These are phyloP conservation scores for Neurospora sp. DNA, from an alignment of 2,329 filamentous ascomycete species.

Conservation along the genomic window DNA sequence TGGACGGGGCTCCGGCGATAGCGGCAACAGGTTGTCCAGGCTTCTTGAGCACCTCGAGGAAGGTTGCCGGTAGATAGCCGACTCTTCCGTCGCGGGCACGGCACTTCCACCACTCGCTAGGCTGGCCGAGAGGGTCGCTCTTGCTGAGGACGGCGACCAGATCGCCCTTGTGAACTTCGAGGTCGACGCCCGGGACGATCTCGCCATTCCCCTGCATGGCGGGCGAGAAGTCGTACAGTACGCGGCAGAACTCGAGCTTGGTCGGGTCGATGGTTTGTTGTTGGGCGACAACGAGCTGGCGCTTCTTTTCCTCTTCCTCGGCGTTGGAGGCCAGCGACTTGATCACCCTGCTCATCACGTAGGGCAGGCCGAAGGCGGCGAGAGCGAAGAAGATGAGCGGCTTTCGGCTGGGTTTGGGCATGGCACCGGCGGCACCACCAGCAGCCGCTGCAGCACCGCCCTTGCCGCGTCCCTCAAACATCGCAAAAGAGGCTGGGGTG, in stretches of 20 bases:
- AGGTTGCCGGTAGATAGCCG: slow-evolving; percentile 85
- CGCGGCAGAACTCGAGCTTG: slow-evolving; percentile 93
- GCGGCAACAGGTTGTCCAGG: slow-evolving; percentile 41
- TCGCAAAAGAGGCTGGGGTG: slow-evolving; percentile 83
- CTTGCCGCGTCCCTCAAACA: slow-evolving; percentile 63
- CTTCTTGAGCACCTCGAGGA: slow-evolving; percentile 64
- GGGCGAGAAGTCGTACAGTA: slow-evolving; percentile 88
- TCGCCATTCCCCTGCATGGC: slow-evolving; percentile 45
- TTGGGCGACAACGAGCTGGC: slow-evolving; percentile 35
- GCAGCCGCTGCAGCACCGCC: slow-evolving; percentile 51
- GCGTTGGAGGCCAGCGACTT: slow-evolving; percentile 71
- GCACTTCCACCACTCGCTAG: slow-evolving; percentile 96
- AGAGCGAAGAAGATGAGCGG: slow-evolving; percentile 93
- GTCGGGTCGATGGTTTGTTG: slow-evolving; percentile 63
- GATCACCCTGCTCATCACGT: slow-evolving; percentile 95
- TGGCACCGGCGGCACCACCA: slow-evolving; percentile 49
- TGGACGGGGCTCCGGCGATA: slow-evolving; percentile 39
- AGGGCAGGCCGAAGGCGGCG: slow-evolving; percentile 89
- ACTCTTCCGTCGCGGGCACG: slow-evolving; percentile 80
- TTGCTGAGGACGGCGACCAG: slow-evolving; percentile 90
- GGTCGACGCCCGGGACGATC: slow-evolving; percentile 62
- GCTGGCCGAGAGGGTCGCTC: slow-evolving; percentile 80
- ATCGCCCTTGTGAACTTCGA: slow-evolving; percentile 89
- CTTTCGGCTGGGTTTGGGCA: slow-evolving; percentile 76
- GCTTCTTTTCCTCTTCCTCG: slow-evolving; percentile 66